A percentile compares a stretch with the other conserved stretches of the same genome.
These are phyloP conservation scores for Zasmidium cellare DNA, from an alignment of 2,329 filamentous ascomycete species.

Conservation along the genomic window DNA sequence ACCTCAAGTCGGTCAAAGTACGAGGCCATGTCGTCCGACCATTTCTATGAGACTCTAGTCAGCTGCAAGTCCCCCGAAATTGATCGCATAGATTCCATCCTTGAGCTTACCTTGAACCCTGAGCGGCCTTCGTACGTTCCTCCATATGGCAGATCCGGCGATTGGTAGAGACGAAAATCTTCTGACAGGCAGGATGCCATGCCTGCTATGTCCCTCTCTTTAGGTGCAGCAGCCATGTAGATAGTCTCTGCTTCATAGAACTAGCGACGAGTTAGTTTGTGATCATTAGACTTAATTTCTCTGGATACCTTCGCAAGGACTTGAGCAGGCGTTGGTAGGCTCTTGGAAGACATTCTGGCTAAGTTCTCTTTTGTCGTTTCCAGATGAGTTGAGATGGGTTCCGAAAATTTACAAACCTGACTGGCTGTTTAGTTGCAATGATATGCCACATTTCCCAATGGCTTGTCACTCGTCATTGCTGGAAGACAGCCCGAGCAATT, in stretches of 20 bases:
- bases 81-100: not conserved
- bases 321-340: not conserved
- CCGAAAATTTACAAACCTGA: no score
- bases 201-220: slow-evolving; percentile 33
- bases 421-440: not conserved
- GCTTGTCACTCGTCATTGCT: slow-evolving; percentile 3
- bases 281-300: no score
- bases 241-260: slow-evolving; percentile 39
- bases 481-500: not conserved
- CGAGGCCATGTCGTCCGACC: slow-evolving; percentile 33
- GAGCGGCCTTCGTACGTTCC: slow-evolving; percentile 34
- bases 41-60: slow-evolving; percentile 22
- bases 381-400: no score
- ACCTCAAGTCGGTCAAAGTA: slow-evolving; percentile 33
- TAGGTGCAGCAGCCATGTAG: slow-evolving; percentile 35
- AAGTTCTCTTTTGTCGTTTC: not conserved
- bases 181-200: slow-evolving; percentile 33
- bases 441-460: not conserved
- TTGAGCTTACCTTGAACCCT: slow-evolving; percentile 22
- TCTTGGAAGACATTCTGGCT: not conserved
- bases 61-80: not conserved
- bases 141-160: slow-evolving; percentile 37
- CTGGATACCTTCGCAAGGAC: not conserved
- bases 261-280: no score
- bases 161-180: slow-evolving; percentile 33